Evolutionary conservation across 1,284 basidiomycete species (phyloP).

Genomic region (Psilocybe mexicana): DNA sequence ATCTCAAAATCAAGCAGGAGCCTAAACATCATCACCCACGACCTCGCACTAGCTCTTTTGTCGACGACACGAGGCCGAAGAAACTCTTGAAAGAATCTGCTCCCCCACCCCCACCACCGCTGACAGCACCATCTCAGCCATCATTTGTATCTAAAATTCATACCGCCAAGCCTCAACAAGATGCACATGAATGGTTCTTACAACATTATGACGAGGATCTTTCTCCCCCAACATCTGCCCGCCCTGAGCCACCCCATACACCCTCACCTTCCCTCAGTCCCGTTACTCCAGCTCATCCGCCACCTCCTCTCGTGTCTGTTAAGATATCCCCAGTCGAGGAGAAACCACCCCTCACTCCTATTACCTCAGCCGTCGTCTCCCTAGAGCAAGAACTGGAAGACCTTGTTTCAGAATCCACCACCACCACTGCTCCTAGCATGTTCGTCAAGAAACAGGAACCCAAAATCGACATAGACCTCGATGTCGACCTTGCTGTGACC

Average conservation of each 20-base stretch:
- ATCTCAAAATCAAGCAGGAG: slow-evolving; percentile 22
- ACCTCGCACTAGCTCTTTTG: slow-evolving; percentile 12
- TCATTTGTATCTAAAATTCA: slow-evolving; percentile 19
- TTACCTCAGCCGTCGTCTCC: slow-evolving; percentile 35
- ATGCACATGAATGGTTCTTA: slow-evolving; percentile 60
- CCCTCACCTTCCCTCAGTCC: slow-evolving; percentile 27
- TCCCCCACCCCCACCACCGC: slow-evolving; percentile 12
- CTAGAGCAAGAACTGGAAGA: slow-evolving; percentile 47
- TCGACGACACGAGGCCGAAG: slow-evolving; percentile 20
- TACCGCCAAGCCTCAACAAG: slow-evolving; percentile 31
- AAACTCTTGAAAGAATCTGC: slow-evolving; percentile 24
- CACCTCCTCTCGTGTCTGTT: neutral
- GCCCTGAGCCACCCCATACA: slow-evolving; percentile 25
- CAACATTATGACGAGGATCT: slow-evolving; percentile 48
- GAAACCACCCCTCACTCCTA: slow-evolving; percentile 30
- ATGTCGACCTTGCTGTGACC: slow-evolving; percentile 42
- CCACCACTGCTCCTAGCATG: slow-evolving; percentile 15
- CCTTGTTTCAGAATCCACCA: slow-evolving; percentile 27
- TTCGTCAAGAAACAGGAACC: slow-evolving; percentile 29
- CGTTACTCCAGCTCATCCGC: slow-evolving; percentile 9
- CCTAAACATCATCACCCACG: slow-evolving; percentile 10
- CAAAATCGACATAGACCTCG: slow-evolving; percentile 39
- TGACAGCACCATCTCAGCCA: slow-evolving; percentile 16
- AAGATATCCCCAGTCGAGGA: slow-evolving; percentile 22
- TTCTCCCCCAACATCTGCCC: slow-evolving; percentile 27